Conservation (phyloP, 225 moss, liverwort and hornwort genomes). For the Rhytidiadelphus loreus region DNA sequence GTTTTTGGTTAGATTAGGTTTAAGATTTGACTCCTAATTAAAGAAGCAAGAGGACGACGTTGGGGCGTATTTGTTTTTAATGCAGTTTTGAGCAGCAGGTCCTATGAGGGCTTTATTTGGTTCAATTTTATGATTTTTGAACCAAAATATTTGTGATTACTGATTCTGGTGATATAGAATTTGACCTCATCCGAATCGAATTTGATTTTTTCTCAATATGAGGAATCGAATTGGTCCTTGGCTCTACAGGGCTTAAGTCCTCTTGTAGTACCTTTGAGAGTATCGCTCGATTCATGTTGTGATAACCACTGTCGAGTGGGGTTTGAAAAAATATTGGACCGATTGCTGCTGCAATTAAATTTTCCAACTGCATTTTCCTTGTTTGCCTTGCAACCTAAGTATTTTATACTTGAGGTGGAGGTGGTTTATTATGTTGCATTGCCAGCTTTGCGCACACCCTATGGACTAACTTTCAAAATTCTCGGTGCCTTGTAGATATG, state of each 20-base stretch:
- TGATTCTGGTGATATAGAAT: neutral
- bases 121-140: neutral
- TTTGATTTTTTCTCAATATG: neutral
- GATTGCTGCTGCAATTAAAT: neutral
- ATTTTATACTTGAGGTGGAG: neutral
- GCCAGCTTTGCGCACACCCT: neutral
- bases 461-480: neutral
- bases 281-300: neutral
- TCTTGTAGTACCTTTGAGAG: neutral
- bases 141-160: neutral
- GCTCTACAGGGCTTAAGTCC: neutral
- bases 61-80: neutral
- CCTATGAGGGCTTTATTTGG: neutral
- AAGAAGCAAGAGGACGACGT: neutral
- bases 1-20: neutral
- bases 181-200: neutral
- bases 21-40: neutral
- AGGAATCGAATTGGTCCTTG: neutral
- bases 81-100: neutral
- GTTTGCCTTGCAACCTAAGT: neutral
- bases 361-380: neutral
- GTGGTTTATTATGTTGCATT: neutral
- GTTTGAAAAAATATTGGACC: neutral
- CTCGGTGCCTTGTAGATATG: constrained; percentile 25
- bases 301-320: too few species aligned